Conservation (phyloP, 257 asterid species). For the Forsythia viridissima region DNA sequence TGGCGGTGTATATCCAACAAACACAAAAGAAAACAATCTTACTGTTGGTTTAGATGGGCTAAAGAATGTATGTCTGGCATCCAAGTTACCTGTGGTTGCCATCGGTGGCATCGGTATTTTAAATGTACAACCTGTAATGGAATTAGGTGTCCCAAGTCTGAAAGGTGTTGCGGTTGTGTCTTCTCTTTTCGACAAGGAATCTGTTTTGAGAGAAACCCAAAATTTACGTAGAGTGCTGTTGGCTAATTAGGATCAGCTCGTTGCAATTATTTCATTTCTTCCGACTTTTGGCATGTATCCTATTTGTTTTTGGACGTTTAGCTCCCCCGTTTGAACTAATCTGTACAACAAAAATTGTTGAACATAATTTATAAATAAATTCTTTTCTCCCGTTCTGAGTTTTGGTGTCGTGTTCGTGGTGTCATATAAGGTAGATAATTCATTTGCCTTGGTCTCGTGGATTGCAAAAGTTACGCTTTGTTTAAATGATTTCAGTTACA, state of each 20-base stretch:
- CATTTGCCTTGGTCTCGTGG: too few relatives aligned
- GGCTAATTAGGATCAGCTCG: not conserved
- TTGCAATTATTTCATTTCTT: too few relatives aligned
- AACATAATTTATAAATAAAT: too few relatives aligned
- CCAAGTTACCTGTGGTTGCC: constrained; percentile 90
- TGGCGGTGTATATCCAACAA: constrained; percentile 90
- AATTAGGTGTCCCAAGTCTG: constrained; percentile 51
- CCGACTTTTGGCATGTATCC: too few relatives aligned
- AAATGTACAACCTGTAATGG: constrained; percentile 64
- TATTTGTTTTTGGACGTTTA: too few relatives aligned
- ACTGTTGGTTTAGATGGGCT: constrained; percentile 79
- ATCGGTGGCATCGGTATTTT: constrained; percentile 85
- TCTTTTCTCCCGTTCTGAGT: too few relatives aligned
- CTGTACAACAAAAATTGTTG: too few relatives aligned
- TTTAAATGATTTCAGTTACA: too few relatives aligned
- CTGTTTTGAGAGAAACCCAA: constrained; percentile 51
- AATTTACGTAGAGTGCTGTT: constrained; percentile 43
- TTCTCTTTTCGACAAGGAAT: constrained; percentile 82
- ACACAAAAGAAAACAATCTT: constrained; percentile 71
- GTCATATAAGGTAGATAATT: too few relatives aligned
- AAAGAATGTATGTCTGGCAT: constrained; percentile 55
- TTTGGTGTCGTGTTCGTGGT: too few relatives aligned
- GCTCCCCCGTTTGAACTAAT: too few relatives aligned
- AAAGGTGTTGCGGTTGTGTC: constrained; percentile 94
- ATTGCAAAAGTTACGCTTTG: too few relatives aligned